Conservation (phyloP, 768 basidiomycete species). For the Pleurotus djamor region DNA sequence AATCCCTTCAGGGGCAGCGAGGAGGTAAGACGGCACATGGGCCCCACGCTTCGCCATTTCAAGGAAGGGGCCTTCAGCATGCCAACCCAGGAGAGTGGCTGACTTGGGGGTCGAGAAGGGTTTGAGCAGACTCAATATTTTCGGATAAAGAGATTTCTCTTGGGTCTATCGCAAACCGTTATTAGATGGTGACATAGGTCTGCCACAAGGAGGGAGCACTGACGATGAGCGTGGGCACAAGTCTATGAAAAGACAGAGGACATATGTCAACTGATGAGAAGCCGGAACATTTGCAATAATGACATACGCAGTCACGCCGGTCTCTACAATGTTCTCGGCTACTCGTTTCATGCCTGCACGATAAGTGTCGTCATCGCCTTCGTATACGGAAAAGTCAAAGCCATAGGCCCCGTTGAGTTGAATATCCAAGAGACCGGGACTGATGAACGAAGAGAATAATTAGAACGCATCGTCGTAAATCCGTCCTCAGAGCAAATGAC, state of each 20-base stretch:
- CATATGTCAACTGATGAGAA: constrained; percentile 17
- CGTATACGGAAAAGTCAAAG: constrained; percentile 85
- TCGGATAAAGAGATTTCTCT: constrained; percentile 72
- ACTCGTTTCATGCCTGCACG: constrained; percentile 64
- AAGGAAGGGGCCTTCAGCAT: constrained; percentile 89
- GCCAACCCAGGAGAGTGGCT: constrained; percentile 84
- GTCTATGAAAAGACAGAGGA: constrained; percentile 25
- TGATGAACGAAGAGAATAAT: constrained; percentile 22
- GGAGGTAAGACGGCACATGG: constrained; percentile 67
- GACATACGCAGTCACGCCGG: constrained; percentile 84
- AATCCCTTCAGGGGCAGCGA: constrained; percentile 60
- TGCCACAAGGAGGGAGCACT: constrained; percentile 17
- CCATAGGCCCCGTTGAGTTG: constrained; percentile 91
- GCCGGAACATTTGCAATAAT: background rate
- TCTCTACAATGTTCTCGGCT: constrained; percentile 78
- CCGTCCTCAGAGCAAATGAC: background rate
- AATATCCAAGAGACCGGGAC: constrained; percentile 84
- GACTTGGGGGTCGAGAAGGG: constrained; percentile 63
- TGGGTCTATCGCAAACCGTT: constrained; percentile 54
- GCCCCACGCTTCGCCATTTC: constrained; percentile 82
- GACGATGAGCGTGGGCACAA: constrained; percentile 74
- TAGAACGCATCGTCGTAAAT: background rate
- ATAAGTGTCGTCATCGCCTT: constrained; percentile 69
- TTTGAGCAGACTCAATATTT: constrained; percentile 62
- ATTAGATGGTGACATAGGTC: background rate